Base-by-base conservation (phyloP, 148 eudicot genomes). In the Rhododendron vialii region DNA sequence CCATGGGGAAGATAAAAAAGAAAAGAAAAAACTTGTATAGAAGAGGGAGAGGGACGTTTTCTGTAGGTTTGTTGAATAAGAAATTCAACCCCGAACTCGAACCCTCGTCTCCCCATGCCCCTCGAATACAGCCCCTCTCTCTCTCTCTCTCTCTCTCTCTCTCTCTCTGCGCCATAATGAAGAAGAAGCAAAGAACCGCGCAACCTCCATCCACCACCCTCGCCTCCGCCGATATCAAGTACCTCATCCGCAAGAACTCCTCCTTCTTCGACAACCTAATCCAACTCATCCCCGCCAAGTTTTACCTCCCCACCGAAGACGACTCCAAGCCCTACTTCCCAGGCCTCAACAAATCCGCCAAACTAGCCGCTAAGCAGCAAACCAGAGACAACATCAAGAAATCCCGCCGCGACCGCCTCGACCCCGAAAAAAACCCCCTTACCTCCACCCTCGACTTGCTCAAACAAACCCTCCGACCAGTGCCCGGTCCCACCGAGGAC, bases 191-290 rank as follows among this genome's bases (percentile, higher is more conserved):
- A 76, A n/a, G 76, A 48, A 41, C 90, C n/a, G 48, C 82, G 14
- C 86, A 73, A 45, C 65, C 75, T 14, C 89, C 86, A 41, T 22
- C 74, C 5, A 50, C 82, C 78, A 41, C 43, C 43, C 43, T 41
- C 43, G 67, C 86, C 84, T 2, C 83, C 33, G 33, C 84, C 43
- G 94, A 91, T 87, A 91, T 92, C 20, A 91, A 92, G 87, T 1
- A 92, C 30, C 47, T 88, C 33, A 91, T 95, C 26, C 85, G 83
- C 26, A 88, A 87, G 22, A 91, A 93, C 87, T 82, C 93, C 1
- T 78, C 75, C 73, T 95, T 95, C 88, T 96, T 96, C 88, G 96
- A 96, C 90, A 88, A 78, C n/a, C 85, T 96, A 26, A 83, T 96
- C 30, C 91, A 94, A 43, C 86, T 90, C n/a, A 94, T 96, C 35